These are phyloP conservation scores for Chaetomium globosum DNA, from an alignment of 2,329 filamentous ascomycete species.

Conservation along the genomic window DNA sequence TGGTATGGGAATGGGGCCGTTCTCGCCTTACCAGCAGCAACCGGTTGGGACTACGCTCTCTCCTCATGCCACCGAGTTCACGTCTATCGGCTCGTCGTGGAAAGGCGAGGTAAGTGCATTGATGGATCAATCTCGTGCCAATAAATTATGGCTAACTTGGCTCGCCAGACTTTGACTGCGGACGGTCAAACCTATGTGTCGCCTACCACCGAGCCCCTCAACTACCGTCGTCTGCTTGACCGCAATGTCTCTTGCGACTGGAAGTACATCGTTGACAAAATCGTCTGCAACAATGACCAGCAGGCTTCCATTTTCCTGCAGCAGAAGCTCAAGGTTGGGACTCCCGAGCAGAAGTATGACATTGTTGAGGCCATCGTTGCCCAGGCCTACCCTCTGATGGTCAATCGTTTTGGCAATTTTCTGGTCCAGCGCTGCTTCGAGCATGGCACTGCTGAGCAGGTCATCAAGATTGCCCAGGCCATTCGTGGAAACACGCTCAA, in stretches of 20 bases:
- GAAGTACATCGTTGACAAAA: constrained; percentile 99
- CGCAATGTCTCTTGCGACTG: constrained; percentile 97
- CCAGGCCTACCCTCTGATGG: constrained; percentile 93
- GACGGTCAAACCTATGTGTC: constrained; percentile 78
- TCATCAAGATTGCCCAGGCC: constrained; percentile 89
- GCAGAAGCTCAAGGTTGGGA: constrained; percentile 97
- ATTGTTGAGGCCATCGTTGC: constrained; percentile 96
- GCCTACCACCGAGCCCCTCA: constrained; percentile 80
- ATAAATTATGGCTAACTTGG: constrained; percentile 19
- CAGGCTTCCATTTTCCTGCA: constrained; percentile 98
- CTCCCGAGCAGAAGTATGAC: constrained; percentile 91
- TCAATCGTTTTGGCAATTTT: constrained; percentile 98
- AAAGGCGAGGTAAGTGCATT: constrained; percentile 54
- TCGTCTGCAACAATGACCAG: constrained; percentile 98
- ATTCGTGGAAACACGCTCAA: constrained; percentile 93
- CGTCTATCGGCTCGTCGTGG: constrained; percentile 56
- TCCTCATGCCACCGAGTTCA: constrained; percentile 75
- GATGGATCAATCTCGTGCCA: neutral
- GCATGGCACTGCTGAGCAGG: constrained; percentile 91
- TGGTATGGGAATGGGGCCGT: constrained; percentile 49
- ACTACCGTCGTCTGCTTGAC: constrained; percentile 92
- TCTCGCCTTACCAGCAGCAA: constrained; percentile 56
- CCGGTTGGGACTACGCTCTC: constrained; percentile 68
- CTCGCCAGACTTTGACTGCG: constrained; percentile 46
- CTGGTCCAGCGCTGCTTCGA: constrained; percentile 98